A percentile compares a stretch with the other conserved stretches of the same genome.
These are phyloP conservation scores for Ochetophila trinervis DNA, from an alignment of 306 rosid genomes.

Conservation along the genomic window DNA sequence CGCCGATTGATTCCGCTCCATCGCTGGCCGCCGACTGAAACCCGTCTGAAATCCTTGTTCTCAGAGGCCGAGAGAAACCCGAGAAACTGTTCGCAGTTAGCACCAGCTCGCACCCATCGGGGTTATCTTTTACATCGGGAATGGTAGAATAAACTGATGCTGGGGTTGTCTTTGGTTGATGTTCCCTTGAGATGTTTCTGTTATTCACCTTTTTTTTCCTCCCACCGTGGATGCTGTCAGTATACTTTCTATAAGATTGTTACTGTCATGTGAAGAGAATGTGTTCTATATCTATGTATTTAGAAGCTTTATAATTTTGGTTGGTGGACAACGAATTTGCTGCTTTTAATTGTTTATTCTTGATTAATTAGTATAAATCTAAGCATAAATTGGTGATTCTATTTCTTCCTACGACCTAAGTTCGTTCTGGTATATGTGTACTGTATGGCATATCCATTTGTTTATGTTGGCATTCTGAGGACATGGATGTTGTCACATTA, in stretches of 20 bases:
- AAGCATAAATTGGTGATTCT: background rate
- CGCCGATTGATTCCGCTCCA: no score
- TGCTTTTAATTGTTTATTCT: background rate
- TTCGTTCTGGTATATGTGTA: no score
- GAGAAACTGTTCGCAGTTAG: no score
- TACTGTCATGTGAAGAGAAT: no score
- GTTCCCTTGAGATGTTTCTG: background rate
- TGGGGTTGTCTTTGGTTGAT: no score
- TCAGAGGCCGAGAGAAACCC: no score
- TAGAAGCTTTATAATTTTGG: background rate
- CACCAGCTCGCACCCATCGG: no score
- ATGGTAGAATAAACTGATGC: no score
- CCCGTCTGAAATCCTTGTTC: no score
- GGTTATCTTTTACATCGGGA: no score
- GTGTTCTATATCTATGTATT: background rate
- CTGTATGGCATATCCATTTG: no score
- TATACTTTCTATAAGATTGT: constrained; percentile 1
- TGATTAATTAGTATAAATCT: background rate
- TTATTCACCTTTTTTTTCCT: background rate
- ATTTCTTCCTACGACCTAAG: background rate
- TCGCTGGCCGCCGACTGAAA: no score
- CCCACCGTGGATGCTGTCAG: background rate
- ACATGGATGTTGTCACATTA: background rate
- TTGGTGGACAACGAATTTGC: background rate
- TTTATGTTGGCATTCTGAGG: background rate